Evolutionary conservation across 2,329 filamentous ascomycete species (phyloP).

Genomic region (Xylariaceae sp.): DNA sequence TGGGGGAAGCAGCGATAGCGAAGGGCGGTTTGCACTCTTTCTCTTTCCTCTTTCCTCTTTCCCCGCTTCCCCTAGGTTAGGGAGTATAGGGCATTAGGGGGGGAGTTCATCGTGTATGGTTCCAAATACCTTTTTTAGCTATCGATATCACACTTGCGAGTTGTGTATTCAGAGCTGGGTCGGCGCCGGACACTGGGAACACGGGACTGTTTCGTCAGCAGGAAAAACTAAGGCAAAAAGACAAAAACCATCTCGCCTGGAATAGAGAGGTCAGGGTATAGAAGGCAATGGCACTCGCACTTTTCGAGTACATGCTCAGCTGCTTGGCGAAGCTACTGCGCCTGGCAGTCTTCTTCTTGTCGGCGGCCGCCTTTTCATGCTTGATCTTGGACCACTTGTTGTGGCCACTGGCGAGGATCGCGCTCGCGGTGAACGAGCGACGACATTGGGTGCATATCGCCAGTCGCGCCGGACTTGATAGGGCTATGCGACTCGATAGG

Average conservation of each 20-base stretch:
- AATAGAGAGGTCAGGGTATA: background rate
- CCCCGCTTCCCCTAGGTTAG: background rate
- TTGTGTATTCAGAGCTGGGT: conserved; percentile 68
- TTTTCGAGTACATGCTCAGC: conserved; percentile 68
- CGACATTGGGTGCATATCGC: conserved; percentile 43
- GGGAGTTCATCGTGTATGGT: background rate
- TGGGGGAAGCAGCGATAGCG: background rate
- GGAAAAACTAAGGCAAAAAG: background rate
- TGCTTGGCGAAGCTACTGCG: conserved; percentile 64
- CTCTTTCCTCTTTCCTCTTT: background rate
- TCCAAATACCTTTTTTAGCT: conserved; percentile 65
- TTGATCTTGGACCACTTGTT: conserved; percentile 96
- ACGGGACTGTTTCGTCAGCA: conserved; percentile 14
- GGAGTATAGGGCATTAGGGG: background rate
- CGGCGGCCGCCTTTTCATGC: conserved; percentile 86
- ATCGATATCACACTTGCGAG: conserved; percentile 65
- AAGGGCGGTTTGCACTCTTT: background rate
- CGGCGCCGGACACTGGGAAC: conserved; percentile 62
- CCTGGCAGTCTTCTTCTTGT: conserved; percentile 69
- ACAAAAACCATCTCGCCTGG: background rate
- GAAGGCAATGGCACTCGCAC: conserved; percentile 41
- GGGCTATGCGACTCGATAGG: conserved; percentile 7
- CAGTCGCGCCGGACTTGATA: conserved; percentile 11
- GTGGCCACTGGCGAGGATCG: conserved; percentile 59
- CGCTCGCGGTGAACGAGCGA: conserved; percentile 44